Percentiles rank a stretch among this genome's conserved stretches.
Conservation (phyloP, 768 basidiomycete species). For the Harrya chromipes region DNA sequence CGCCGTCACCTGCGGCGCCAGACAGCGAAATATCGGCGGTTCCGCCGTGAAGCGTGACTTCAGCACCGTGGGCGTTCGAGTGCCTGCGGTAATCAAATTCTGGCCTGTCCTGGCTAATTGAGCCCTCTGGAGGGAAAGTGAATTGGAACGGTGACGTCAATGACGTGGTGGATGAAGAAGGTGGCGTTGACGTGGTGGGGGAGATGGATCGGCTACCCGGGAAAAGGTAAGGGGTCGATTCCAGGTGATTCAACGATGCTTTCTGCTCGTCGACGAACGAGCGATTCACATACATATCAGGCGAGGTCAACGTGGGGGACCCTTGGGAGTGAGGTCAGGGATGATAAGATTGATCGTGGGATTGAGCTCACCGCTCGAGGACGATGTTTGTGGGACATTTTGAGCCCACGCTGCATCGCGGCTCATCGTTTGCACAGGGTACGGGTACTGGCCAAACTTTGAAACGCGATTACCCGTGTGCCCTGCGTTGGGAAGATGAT, state of each 20-base stretch:
- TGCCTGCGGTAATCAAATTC: constrained; percentile 69
- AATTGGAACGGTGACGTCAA: constrained; percentile 69
- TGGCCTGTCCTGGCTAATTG: constrained; percentile 51
- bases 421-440: constrained; percentile 35
- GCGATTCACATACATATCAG: constrained; percentile 48
- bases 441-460: constrained; percentile 53
- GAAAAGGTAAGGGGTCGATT: constrained; percentile 57
- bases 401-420: constrained; percentile 31
- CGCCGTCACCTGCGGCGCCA: constrained; percentile 48
- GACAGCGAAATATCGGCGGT: constrained; percentile 66
- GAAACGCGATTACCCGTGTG: constrained; percentile 39
- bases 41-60: constrained; percentile 70
- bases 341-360: constrained; percentile 27
- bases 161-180: constrained; percentile 57
- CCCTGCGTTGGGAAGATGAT: constrained; percentile 27
- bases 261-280: constrained; percentile 58
- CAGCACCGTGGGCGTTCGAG: constrained; percentile 48
- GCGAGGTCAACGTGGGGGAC: constrained; percentile 50
- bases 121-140: constrained; percentile 51
- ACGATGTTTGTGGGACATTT: constrained; percentile 29
- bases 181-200: constrained; percentile 59
- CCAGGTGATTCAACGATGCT: constrained; percentile 46
- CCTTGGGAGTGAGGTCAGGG: constrained; percentile 43
- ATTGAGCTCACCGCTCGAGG: constrained; percentile 30
- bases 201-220: constrained; percentile 70